These are phyloP conservation scores for Neurospora sp. DNA, from an alignment of 495 filamentous ascomycete species.

Conservation along the genomic window DNA sequence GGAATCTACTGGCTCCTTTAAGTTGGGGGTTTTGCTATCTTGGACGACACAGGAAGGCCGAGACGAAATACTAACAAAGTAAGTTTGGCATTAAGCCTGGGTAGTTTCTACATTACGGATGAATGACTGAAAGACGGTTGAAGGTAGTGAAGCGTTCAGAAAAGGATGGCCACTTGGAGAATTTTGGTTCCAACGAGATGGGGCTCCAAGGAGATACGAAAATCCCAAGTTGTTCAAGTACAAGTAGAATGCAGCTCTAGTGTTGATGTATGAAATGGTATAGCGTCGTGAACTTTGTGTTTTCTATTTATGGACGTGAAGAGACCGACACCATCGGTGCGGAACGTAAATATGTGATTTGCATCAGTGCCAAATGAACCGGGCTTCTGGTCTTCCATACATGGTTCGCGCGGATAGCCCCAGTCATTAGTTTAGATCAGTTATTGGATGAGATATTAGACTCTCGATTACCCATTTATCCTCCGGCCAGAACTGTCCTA, in stretches of 20 bases:
- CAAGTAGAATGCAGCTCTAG: not conserved
- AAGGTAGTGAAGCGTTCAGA: not conserved
- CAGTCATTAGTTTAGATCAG: not conserved
- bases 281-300: too few species aligned
- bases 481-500: not conserved
- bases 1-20: not conserved
- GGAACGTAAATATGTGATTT: not conserved
- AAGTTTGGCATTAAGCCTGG: not conserved
- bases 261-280: not conserved
- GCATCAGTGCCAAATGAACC: not conserved
- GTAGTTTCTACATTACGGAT: not conserved
- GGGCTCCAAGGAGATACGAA: not conserved
- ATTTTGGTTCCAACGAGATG: not conserved
- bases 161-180: not conserved
- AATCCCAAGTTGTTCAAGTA: not conserved
- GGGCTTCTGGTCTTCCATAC: not conserved
- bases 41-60: not conserved
- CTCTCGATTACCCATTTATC: not conserved
- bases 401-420: not conserved
- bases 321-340: not conserved
- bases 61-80: not conserved
- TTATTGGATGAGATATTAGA: not conserved
- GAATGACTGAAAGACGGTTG: not conserved
- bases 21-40: not conserved
- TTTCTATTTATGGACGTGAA: not conserved